Evolutionary conservation across 129 eudicot species (phyloP).

Genomic region (Flaveria sonorensis): DNA sequence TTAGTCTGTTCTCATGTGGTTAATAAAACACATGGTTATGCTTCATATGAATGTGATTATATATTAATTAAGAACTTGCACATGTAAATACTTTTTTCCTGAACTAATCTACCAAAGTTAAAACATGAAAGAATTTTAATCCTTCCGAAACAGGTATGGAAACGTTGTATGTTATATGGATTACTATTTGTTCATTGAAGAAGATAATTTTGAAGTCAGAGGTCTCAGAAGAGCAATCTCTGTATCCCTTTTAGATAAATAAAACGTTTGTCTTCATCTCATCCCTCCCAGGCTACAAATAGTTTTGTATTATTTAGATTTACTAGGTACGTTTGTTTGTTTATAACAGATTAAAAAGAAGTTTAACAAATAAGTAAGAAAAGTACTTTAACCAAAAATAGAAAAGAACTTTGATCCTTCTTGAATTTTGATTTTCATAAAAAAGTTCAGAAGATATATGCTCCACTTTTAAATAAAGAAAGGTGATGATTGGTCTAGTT

Average conservation of each 20-base stretch:
- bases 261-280: no score
- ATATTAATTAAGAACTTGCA: slow-evolving; percentile 19
- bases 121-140: not conserved
- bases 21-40: slow-evolving; percentile 25
- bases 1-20: slow-evolving; percentile 29
- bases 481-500: slow-evolving; percentile 40
- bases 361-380: slow-evolving; percentile 2
- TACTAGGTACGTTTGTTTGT: no score
- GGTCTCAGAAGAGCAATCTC: no score
- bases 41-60: slow-evolving; percentile 31
- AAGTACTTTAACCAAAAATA: not conserved
- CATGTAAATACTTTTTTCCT: not conserved
- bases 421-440: slow-evolving; percentile 12
- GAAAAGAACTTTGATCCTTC: slow-evolving; percentile 4
- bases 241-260: no score
- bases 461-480: slow-evolving; percentile 44
- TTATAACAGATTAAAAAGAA: no score
- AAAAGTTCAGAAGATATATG: slow-evolving; percentile 42
- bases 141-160: no score
- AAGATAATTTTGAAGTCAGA: no score
- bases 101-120: not conserved
- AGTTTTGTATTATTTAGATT: no score
- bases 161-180: no score
- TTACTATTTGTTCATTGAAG: no score
- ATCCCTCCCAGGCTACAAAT: no score